Percentiles rank a stretch among this genome's conserved stretches.
Conservation (phyloP, 345 rosid genomes). For the Citropsis articulata region DNA sequence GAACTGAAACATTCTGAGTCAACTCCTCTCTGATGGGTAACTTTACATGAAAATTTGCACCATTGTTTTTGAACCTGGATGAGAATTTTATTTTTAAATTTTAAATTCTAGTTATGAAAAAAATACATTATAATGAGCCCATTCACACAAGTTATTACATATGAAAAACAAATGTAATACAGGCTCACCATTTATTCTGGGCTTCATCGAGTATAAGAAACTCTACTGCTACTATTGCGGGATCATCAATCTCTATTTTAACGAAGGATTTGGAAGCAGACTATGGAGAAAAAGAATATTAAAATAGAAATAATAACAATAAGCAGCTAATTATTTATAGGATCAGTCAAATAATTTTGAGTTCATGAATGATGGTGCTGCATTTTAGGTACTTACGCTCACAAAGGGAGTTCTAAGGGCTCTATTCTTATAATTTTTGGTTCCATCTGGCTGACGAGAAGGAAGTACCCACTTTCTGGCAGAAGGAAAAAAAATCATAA, state of each 20-base stretch:
- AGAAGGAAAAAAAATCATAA: slow-evolving; percentile 13
- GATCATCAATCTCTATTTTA: slow-evolving; percentile 79
- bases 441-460: slow-evolving; percentile 70
- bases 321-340: slow-evolving; percentile 15
- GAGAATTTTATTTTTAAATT: background rate
- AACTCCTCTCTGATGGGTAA: slow-evolving; percentile 49
- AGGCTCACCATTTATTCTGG: slow-evolving; percentile 74
- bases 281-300: slow-evolving; percentile 32
- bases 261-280: slow-evolving; percentile 61
- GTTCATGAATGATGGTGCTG: slow-evolving; percentile 7
- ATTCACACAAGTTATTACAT: slow-evolving; percentile 1
- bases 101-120: background rate
- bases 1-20: slow-evolving; percentile 50
- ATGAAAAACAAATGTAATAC: slow-evolving; percentile 6
- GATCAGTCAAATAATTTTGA: slow-evolving; percentile 2
- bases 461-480: slow-evolving; percentile 91
- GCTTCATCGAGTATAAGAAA: slow-evolving; percentile 89
- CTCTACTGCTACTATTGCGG: slow-evolving; percentile 71
- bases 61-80: slow-evolving; percentile 84
- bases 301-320: background rate
- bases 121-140: slow-evolving; percentile 6
- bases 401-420: slow-evolving; percentile 92
- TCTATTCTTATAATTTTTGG: slow-evolving; percentile 75
- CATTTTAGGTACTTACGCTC: slow-evolving; percentile 47
- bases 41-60: slow-evolving; percentile 74